Evolutionary conservation across 495 filamentous ascomycete genomes (phyloP).

Genomic region (Glutinoglossum americanum): DNA sequence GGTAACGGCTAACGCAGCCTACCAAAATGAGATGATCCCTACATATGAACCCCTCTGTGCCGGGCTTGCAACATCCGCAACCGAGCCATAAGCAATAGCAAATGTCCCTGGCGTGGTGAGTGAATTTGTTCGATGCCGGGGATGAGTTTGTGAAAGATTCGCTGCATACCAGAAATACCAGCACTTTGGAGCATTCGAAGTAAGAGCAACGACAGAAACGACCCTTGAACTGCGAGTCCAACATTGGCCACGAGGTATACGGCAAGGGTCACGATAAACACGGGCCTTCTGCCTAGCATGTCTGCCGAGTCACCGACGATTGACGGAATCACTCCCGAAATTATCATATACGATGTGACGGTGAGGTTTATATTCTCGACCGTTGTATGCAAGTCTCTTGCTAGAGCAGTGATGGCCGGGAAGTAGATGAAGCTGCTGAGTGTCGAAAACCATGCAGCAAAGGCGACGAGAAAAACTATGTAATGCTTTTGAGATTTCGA

Average conservation of each 20-base stretch:
- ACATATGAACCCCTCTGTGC: not conserved
- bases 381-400: constrained; percentile 19
- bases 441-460: constrained; percentile 16
- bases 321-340: constrained; percentile 36
- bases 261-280: constrained; percentile 20
- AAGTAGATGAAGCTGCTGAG: constrained; percentile 24
- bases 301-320: constrained; percentile 22
- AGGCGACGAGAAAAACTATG: constrained; percentile 17
- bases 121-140: no score
- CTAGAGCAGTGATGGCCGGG: constrained; percentile 19
- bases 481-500: not conserved
- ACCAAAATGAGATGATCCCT: not conserved
- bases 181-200: constrained; percentile 21
- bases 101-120: not conserved
- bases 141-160: no score
- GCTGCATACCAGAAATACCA: constrained; percentile 13
- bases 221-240: constrained; percentile 20
- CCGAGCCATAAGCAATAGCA: not conserved
- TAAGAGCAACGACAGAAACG: constrained; percentile 19
- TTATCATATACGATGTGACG: constrained; percentile 27
- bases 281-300: constrained; percentile 20
- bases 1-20: no score
- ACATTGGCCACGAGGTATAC: constrained; percentile 22
- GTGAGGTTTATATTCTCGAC: constrained; percentile 23
- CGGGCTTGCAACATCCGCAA: constrained; percentile 1